Conservation (phyloP, 768 basidiomycete genomes). For the Termitomyces sp. region DNA sequence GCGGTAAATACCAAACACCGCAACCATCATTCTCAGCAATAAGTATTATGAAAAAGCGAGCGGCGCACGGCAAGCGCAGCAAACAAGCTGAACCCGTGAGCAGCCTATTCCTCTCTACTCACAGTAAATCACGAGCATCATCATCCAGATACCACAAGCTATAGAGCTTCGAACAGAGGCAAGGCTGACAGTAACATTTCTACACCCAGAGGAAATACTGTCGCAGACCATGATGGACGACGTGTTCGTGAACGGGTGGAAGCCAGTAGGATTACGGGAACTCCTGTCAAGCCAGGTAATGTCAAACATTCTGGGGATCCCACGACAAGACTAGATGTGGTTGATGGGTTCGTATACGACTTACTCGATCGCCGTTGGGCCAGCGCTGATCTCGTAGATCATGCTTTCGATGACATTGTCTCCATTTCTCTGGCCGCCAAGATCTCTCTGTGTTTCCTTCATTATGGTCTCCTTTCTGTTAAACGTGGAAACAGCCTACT, state of each 20-base stretch:
- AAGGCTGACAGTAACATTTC: background rate
- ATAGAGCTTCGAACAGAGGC: background rate
- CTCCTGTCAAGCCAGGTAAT: background rate
- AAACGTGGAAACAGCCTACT: background rate
- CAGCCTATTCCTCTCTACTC: background rate
- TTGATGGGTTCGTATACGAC: background rate
- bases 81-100: background rate
- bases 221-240: background rate
- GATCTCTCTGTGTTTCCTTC: background rate
- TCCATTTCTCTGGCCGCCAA: background rate
- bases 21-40: no score
- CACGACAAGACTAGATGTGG: background rate
- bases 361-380: background rate
- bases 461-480: background rate
- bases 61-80: background rate
- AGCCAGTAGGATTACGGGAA: background rate
- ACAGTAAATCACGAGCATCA: background rate
- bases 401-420: background rate
- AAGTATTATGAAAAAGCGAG: background rate
- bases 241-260: background rate
- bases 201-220: background rate
- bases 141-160: background rate
- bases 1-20: no score
- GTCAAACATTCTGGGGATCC: background rate
- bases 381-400: background rate